Conservation (phyloP, 2,329 filamentous ascomycete species). For the Arthroderma uncinatum region DNA sequence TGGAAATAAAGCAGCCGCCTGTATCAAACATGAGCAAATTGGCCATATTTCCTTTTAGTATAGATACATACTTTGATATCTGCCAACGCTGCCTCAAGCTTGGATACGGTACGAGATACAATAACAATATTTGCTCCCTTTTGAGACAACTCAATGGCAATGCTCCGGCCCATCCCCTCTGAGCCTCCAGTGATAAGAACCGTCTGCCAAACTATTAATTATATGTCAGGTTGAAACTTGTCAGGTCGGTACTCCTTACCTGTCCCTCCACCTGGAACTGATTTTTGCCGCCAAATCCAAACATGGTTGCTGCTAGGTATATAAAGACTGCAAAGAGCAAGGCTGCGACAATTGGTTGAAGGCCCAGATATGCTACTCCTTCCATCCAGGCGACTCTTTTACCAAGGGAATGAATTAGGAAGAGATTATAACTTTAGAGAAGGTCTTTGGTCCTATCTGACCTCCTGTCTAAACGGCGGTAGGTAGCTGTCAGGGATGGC, state of each 20-base stretch:
- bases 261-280: conserved; percentile 76
- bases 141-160: conserved; percentile 60
- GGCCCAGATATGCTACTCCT: not conserved
- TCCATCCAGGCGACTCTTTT: not conserved
- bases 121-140: conserved; percentile 83
- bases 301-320: conserved; percentile 30
- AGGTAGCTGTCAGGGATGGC: not conserved
- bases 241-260: conserved; percentile 40
- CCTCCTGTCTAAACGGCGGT: not conserved
- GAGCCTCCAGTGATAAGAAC: conserved; percentile 83
- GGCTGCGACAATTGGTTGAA: not conserved
- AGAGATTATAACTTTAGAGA: not conserved
- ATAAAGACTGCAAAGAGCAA: conserved; percentile 21
- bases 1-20: conserved; percentile 56
- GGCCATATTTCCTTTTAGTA: not conserved
- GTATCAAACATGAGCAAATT: conserved; percentile 11
- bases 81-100: conserved; percentile 59
- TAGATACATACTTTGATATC: conserved; percentile 47
- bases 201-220: conserved; percentile 46
- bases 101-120: conserved; percentile 63
- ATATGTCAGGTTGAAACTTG: not conserved
- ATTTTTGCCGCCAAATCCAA: conserved; percentile 45
- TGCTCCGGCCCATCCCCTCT: conserved; percentile 76
- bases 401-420: not conserved
- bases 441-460: not conserved